Evolutionary conservation across 257 asterid species (phyloP).

Genomic region (Solanum piurae): DNA sequence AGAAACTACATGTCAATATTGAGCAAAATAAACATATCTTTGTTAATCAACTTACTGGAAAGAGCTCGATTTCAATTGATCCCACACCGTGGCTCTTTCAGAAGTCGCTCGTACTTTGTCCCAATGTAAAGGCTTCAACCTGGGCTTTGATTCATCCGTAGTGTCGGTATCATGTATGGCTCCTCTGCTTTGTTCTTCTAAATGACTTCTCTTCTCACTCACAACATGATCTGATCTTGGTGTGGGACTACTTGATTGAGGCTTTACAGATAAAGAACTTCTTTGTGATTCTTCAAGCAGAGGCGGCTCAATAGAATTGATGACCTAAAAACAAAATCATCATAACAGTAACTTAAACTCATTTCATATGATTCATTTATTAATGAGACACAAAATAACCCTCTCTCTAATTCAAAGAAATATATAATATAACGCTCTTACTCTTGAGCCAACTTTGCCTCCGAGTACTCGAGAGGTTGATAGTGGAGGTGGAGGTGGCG

Average conservation of each 20-base stretch:
- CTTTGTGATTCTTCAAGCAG: slow-evolving; percentile 1
- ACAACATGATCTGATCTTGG: slow-evolving; percentile 8
- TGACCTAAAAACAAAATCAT: background rate
- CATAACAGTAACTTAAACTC: background rate
- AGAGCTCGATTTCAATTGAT: slow-evolving; percentile 8
- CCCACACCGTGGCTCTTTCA: slow-evolving; percentile 9
- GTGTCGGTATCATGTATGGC: slow-evolving; percentile 34
- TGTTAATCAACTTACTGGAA: slow-evolving; percentile 2
- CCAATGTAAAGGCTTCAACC: slow-evolving; percentile 11
- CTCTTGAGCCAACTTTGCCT: background rate
- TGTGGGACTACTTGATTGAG: slow-evolving; percentile 21
- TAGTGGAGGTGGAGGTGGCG: slow-evolving; percentile 28
- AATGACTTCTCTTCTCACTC: slow-evolving; percentile 14
- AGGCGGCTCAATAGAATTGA: background rate
- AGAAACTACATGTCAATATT: background rate
- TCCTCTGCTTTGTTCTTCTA: slow-evolving; percentile 13
- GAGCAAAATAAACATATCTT: background rate
- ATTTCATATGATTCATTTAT: background rate
- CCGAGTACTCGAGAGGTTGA: slow-evolving; percentile 16
- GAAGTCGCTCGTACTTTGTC: slow-evolving; percentile 13
- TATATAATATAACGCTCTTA: background rate
- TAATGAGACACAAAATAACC: background rate
- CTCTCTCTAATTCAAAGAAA: background rate
- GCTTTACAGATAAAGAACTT: slow-evolving; percentile 8
- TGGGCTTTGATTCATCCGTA: slow-evolving; percentile 42